Evolutionary conservation across 176 grass and related monocot genomes (phyloP), one percentile per base, ranked within the genome.

Genomic region (Bonia amplexicaulis): DNA sequence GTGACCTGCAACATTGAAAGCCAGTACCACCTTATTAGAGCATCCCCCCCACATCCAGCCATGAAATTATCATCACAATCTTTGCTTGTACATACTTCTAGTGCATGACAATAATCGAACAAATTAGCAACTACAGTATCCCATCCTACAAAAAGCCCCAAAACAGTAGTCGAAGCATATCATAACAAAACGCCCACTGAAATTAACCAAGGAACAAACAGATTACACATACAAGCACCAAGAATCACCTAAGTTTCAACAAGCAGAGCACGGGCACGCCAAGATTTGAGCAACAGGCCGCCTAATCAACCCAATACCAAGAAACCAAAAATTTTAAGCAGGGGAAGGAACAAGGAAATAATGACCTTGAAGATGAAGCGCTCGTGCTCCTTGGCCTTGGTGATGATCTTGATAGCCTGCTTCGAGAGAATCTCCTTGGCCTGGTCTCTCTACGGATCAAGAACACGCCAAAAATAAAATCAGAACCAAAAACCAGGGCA

Each of bases 1-100:
- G 95, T 98, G 83, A 98, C 95, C 95, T 98, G 79, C 64, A 31
- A 84, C 84, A 84, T 88, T 87, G 17, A 84, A 81, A 77, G 53
- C 68, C 35, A 66, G 15, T 59, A 63, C 42, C 71, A 74, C 23
- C 72, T 26, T 61, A 14, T 85, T 19, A 89, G 67, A 81, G 66
- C 76, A 85, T 60, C 70, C 70, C 41, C 76, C 20, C 65, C 26
- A 26, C 16, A 67, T 42, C 29, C 35, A 54, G n/a, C 9, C 44
- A 62, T 54, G 44, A 33, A 82, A 66, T 53, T 53, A 83, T 35
- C 54, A 76, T 27, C 31, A 66, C 25, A 81, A 80, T 65, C 72
- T 58, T 58, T 3, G 2, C 66, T 79, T 3, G 79, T 60, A 71
- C 47, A 66, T 47, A 66, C 20, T 33, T 27, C 6, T 1, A 7